Base-by-base conservation (phyloP, 1,139 yeast genomes). In the Sugiyamaella pinicola region DNA sequence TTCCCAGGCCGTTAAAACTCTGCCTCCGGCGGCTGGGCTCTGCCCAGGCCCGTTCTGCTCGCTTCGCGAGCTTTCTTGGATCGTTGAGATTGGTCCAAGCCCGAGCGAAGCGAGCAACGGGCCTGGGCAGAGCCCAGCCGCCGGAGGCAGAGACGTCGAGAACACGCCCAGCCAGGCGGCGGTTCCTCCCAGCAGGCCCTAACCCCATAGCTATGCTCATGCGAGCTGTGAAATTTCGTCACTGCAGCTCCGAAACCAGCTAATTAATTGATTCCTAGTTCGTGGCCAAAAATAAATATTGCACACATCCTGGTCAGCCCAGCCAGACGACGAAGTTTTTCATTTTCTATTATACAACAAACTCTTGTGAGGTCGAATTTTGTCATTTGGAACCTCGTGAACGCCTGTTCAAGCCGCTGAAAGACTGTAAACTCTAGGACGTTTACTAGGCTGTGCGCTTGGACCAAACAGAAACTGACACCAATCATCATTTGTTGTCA, bases 221-320 rank as follows among this genome's bases (percentile, higher is more conserved):
- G 43, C 43, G 21, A 39, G 24, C 31, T 22, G 24, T 39, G 26
- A 21, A 26, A 39, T 39, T 39, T 39, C 43, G 29, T 22, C 26
- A 39, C 43, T 12, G 21, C 21, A 22, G 18, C 31, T 24, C 31
- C 31, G 18, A 24, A 39, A 22, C 33, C 43, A 39, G 43, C 18
- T 37, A 37, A 13, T 39, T 39, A n/a, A 39, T 39, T 39, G 12
- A 37, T 37, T 18, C 24, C 12, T 24, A 24, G 34, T 8, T 29
- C 13, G 34, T 29, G 13, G 9, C 34, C 34, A n/a, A n/a, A 29
- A 29, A 29, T 24, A 24, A 24, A 24, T 24, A n/a, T n/a, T n/a
- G n/a, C n/a, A n/a, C n/a, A n/a, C n/a, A n/a, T n/a, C n/a, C n/a
- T n/a, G n/a, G n/a, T n/a, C n/a, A n/a, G n/a, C n/a, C n/a, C n/a